phyloP scores from a whole-genome alignment of 805 yeast species.

The Spathaspora girioi region DNA sequence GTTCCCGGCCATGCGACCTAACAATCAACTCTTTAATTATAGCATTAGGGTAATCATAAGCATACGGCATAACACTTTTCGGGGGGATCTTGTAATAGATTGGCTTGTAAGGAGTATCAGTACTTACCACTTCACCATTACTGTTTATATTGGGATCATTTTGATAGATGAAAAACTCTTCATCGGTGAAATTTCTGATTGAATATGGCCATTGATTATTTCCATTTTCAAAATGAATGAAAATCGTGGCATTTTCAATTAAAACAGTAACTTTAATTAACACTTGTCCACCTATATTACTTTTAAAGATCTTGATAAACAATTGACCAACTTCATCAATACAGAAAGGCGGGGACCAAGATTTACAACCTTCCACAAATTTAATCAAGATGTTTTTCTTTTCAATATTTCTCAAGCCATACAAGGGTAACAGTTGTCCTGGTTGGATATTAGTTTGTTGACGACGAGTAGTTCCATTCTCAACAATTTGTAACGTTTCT shows the following conservation, averaged over 20 bases:
- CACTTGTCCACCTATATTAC: slow-evolving; percentile 65
- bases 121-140: slow-evolving; percentile 51
- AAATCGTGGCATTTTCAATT: slow-evolving; percentile 79
- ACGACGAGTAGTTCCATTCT: slow-evolving; percentile 57
- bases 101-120: slow-evolving; percentile 65
- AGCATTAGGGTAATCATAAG: slow-evolving; percentile 97
- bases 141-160: slow-evolving; percentile 69
- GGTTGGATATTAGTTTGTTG: slow-evolving; percentile 41
- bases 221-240: slow-evolving; percentile 70
- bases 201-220: slow-evolving; percentile 88
- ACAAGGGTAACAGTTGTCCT: slow-evolving; percentile 52
- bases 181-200: slow-evolving; percentile 81
- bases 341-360: slow-evolving; percentile 87
- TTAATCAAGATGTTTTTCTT: slow-evolving; percentile 61
- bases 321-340: slow-evolving; percentile 82
- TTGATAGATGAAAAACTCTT: slow-evolving; percentile 85
- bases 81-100: slow-evolving; percentile 80
- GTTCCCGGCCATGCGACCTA: slow-evolving; percentile 66
- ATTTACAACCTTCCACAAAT: slow-evolving; percentile 50
- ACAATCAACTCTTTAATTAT: slow-evolving; percentile 74
- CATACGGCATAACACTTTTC: slow-evolving; percentile 93
- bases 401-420: slow-evolving; percentile 53
- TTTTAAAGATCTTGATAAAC: slow-evolving; percentile 64
- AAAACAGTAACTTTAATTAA: slow-evolving; percentile 69
- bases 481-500: slow-evolving; percentile 57